Evolutionary conservation across 768 basidiomycete species (phyloP).

Genomic region (Lactarius pseudohatsudake): DNA sequence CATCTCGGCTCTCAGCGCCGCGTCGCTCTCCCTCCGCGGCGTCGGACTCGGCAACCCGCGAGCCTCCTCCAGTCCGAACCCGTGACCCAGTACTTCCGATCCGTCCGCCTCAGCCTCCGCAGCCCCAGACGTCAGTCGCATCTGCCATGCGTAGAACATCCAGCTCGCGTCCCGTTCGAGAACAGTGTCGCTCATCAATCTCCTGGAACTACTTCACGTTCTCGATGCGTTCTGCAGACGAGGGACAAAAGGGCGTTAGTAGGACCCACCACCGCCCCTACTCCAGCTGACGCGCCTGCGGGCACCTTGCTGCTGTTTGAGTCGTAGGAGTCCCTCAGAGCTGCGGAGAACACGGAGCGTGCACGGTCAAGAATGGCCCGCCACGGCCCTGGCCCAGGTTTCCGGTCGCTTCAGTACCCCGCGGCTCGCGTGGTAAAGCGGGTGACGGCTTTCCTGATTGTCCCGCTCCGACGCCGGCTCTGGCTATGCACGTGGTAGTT

Average conservation of each 20-base stretch:
- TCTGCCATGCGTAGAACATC: constrained; percentile 78
- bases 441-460: neutral
- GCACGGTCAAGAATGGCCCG: constrained; percentile 18
- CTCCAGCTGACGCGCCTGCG: neutral
- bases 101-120: neutral
- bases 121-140: constrained; percentile 46
- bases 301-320: constrained; percentile 69
- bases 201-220: constrained; percentile 90
- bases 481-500: constrained; percentile 55
- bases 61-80: constrained; percentile 32
- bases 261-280: neutral
- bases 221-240: constrained; percentile 20
- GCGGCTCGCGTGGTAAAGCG: too few species aligned
- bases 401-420: neutral
- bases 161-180: constrained; percentile 89
- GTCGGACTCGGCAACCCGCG: constrained; percentile 26
- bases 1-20: neutral
- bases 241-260: constrained; percentile 8
- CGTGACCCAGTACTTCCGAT: constrained; percentile 26
- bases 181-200: constrained; percentile 90
- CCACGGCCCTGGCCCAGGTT: neutral
- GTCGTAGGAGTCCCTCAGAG: constrained; percentile 40
- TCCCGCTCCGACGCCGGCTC: neutral
- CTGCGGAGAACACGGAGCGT: neutral
- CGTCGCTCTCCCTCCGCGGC: constrained; percentile 26